Conservation (phyloP, 257 asterid genomes). For the Solanum chaucha region DNA sequence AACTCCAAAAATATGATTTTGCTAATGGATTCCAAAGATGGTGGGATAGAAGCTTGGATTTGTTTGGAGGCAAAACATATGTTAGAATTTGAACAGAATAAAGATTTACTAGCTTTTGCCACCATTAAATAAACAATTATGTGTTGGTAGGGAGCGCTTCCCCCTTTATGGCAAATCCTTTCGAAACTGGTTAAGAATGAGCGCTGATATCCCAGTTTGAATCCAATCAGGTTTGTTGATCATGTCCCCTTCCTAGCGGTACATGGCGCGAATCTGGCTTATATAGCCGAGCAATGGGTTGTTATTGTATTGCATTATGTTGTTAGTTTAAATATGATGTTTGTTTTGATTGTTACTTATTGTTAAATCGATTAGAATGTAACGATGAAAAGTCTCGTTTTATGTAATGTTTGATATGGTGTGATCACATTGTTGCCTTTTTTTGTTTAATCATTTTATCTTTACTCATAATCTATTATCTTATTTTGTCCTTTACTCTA, state of each 20-base stretch:
- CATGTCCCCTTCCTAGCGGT: background rate
- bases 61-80: background rate
- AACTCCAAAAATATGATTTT: background rate
- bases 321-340: background rate
- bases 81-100: background rate
- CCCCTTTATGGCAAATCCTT: rapidly evolving
- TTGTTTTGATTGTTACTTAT: background rate
- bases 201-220: rapidly evolving
- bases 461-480: too few relatives aligned
- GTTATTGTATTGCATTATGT: background rate
- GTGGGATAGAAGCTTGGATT: background rate
- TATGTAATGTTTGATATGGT: too few relatives aligned
- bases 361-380: background rate
- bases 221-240: background rate
- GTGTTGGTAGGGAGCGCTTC: background rate
- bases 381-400: too few relatives aligned
- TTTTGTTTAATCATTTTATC: too few relatives aligned
- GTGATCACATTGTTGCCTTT: too few relatives aligned
- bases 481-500: too few relatives aligned
- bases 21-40: background rate
- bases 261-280: background rate
- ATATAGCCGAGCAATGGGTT: too few relatives aligned
- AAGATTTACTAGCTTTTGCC: background rate
- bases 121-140: background rate
- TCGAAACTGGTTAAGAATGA: background rate